Base-by-base conservation (phyloP, 2,329 filamentous ascomycete species). In the Sarocladiaceae sp. region DNA sequence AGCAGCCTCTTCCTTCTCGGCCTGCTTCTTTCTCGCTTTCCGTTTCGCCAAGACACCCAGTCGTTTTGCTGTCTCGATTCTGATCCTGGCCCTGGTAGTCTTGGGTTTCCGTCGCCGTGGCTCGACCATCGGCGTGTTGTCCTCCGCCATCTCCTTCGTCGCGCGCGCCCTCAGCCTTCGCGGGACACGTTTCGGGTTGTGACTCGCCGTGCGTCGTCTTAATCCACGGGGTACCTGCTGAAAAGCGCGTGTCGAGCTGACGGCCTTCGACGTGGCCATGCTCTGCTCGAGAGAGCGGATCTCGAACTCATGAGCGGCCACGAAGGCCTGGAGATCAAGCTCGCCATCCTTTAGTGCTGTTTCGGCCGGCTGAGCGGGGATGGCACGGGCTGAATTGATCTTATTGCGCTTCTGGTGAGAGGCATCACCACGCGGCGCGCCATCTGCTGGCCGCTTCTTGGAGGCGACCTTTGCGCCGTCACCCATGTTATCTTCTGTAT, bases 181-280 rank as follows among this genome's bases (percentile, higher is more conserved):
- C 2, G 93, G 93, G 13, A 98, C 83, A 50, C 85, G 79, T 66
- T 91, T 95, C 27, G 86, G 85, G 74, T 98, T 96, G 66, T 98
- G 93, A 61, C 89, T 95, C 16, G 91, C 93, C 0, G 91, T 95
- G 54, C 93, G 76, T 51, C 93, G 75, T 52, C 93, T 75, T 75
- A 98, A 68, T 41, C 83, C 82, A 53, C 88, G 79, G 1, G 93
- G 93, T 4, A 98, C 85, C 53, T 88, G 80, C 63, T 98, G 93
- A 58, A 97, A 97, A 12, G 91, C 90, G 43, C 91, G 77, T 46
- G 79, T 82, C 33, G 77, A 69, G 44, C 70, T 67, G 31, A 69
- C 67, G 4, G 66, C 65, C 61, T 85, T 90, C 37, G 87, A 84
- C 27, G 78, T 80, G 45, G 76, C 74, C 76, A 97, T 93, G 48